These are phyloP conservation scores for Leishmania mexicana DNA, from an alignment of 208 protist genomes.

Conservation along the genomic window DNA sequence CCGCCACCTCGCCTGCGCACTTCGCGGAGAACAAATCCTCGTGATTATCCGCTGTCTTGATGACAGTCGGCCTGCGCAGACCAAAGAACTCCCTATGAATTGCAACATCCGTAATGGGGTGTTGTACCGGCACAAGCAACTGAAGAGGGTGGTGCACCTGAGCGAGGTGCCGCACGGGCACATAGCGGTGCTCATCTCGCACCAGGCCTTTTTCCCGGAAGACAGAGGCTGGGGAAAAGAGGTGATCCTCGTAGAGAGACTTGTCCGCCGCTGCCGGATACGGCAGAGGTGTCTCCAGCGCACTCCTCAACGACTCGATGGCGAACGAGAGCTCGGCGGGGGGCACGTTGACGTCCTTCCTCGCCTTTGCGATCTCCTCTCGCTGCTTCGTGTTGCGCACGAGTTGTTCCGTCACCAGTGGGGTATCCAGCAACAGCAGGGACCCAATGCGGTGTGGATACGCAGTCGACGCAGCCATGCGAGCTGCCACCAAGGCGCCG, in stretches of 20 bases:
- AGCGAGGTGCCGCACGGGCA: slow-evolving; percentile 54
- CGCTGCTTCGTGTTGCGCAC: slow-evolving; percentile 60
- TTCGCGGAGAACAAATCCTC: slow-evolving; percentile 53
- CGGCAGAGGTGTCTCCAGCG: slow-evolving; percentile 50
- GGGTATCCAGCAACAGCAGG: slow-evolving; percentile 73
- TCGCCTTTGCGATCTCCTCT: slow-evolving; percentile 64
- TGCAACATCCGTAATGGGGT: slow-evolving; percentile 49
- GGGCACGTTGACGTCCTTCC: slow-evolving; percentile 81
- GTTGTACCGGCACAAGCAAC: slow-evolving; percentile 61
- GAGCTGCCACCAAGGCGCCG: slow-evolving; percentile 74
- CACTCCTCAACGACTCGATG: slow-evolving; percentile 48
- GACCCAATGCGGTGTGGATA: slow-evolving; percentile 79
- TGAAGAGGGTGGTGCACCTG: slow-evolving; percentile 81
- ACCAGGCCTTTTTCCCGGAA: slow-evolving; percentile 57
- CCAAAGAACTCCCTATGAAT: slow-evolving; percentile 83
- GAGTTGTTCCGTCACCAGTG: slow-evolving; percentile 63
- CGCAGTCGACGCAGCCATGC: slow-evolving; percentile 59
- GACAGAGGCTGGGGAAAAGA: slow-evolving; percentile 54
- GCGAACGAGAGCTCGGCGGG: slow-evolving; percentile 62
- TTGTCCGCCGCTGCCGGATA: slow-evolving; percentile 45
- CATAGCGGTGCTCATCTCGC: slow-evolving; percentile 62
- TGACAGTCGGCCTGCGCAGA: slow-evolving; percentile 53
- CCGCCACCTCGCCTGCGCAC: slow-evolving; percentile 62
- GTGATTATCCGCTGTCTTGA: slow-evolving; percentile 68
- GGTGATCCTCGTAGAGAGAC: slow-evolving; percentile 53